Evolutionary conservation across 129 eudicot species (phyloP).

Genomic region (Kitagawia praeruptora): DNA sequence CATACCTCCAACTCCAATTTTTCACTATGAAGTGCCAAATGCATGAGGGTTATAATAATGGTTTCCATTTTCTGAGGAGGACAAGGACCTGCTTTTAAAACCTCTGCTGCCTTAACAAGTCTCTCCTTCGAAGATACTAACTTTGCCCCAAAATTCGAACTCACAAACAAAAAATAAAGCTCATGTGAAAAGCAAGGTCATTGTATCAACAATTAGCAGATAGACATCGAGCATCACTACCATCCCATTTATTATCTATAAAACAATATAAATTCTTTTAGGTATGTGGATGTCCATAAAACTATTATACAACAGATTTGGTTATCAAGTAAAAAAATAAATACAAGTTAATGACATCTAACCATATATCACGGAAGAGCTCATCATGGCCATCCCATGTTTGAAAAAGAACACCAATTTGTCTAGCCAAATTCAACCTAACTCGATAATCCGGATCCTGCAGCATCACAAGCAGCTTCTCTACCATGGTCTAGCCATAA

Average conservation of each 20-base stretch:
- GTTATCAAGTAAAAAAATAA: background rate
- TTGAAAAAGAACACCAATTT: conserved; percentile 75
- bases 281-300: background rate
- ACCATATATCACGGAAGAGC: conserved; percentile 87
- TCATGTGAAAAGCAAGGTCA: background rate
- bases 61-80: conserved; percentile 73
- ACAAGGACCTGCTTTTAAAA: conserved; percentile 70
- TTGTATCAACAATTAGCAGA: background rate
- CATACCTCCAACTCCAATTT: conserved; percentile 81
- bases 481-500: conserved; percentile 62
- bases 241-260: background rate
- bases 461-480: conserved; percentile 76
- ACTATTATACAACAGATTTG: background rate
- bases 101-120: conserved; percentile 57
- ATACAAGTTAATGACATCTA: conserved; percentile 11
- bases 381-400: conserved; percentile 97
- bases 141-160: conserved; percentile 71
- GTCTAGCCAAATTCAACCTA: conserved; percentile 59
- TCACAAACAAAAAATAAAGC: conserved; percentile 1
- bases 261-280: too few relatives aligned
- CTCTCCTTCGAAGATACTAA: conserved; percentile 48
- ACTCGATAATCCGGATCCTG: conserved; percentile 93
- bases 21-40: conserved; percentile 75
- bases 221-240: background rate
- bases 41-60: conserved; percentile 63